A percentile compares a stretch with the other conserved stretches of the same genome.
Conservation (phyloP, 2,329 filamentous ascomycete species). For the Diplodia corticola region DNA sequence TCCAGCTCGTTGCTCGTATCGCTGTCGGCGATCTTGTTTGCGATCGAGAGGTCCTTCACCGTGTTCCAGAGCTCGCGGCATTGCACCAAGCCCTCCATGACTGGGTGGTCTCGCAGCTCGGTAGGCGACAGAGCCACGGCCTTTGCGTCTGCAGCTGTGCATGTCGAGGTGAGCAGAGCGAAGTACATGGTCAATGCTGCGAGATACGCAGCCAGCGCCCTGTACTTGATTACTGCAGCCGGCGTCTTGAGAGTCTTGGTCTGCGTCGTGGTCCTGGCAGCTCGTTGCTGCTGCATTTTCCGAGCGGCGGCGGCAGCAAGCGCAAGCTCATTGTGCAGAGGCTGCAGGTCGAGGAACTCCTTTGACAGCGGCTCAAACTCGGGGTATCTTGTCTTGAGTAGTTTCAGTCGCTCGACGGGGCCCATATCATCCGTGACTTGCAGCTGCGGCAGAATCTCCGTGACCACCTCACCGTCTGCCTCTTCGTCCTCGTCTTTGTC, state of each 20-base stretch:
- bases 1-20: constrained; percentile 38
- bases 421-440: constrained; percentile 80
- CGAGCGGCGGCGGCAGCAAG: constrained; percentile 61
- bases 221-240: constrained; percentile 63
- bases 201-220: constrained; percentile 81
- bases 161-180: constrained; percentile 81
- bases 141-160: constrained; percentile 52
- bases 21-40: constrained; percentile 44
- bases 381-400: constrained; percentile 80
- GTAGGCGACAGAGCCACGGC: constrained; percentile 67
- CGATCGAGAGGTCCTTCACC: constrained; percentile 64
- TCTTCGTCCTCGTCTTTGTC: constrained; percentile 50
- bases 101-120: constrained; percentile 83
- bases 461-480: constrained; percentile 60
- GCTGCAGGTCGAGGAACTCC: constrained; percentile 73
- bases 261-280: constrained; percentile 23
- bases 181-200: constrained; percentile 92
- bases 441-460: constrained; percentile 80
- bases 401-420: constrained; percentile 69
- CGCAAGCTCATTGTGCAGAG: constrained; percentile 59
- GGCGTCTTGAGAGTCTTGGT: constrained; percentile 35
- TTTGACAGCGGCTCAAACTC: constrained; percentile 85
- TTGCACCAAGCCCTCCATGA: constrained; percentile 82
- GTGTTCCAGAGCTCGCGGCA: constrained; percentile 79
- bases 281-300: constrained; percentile 32